These are phyloP conservation scores for Ustilago nuda DNA, from an alignment of 1,284 basidiomycete species.

Conservation along the genomic window DNA sequence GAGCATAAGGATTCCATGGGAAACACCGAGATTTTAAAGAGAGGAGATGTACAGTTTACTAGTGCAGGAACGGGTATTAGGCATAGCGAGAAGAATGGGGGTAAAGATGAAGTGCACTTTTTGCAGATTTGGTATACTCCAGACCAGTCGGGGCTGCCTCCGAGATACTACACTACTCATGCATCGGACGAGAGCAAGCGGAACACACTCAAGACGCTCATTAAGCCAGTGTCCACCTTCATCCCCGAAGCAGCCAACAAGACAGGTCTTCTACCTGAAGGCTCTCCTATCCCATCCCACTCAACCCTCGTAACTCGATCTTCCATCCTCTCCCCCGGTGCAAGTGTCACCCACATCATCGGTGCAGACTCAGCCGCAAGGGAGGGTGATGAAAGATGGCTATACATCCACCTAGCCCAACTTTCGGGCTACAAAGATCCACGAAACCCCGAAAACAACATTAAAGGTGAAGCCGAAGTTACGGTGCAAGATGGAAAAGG, in stretches of 20 bases:
- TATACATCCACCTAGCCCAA: constrained; percentile 59
- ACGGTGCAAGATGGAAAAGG: constrained; percentile 72
- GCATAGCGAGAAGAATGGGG: constrained; percentile 78
- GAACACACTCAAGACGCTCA: constrained; percentile 53
- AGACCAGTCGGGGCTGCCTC: constrained; percentile 28
- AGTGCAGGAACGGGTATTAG: constrained; percentile 86
- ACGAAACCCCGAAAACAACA: constrained; percentile 69
- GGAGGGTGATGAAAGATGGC: constrained; percentile 44
- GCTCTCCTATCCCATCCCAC: constrained; percentile 51
- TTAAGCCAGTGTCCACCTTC: constrained; percentile 46
- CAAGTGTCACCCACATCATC: constrained; percentile 38
- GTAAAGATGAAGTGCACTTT: constrained; percentile 70
- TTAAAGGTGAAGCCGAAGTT: constrained; percentile 70
- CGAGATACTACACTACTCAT: constrained; percentile 57
- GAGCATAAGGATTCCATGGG: constrained; percentile 84
- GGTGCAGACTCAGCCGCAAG: constrained; percentile 44
- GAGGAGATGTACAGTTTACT: constrained; percentile 90
- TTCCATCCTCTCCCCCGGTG: constrained; percentile 38
- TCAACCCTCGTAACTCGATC: constrained; percentile 48
- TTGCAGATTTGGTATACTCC: constrained; percentile 63
- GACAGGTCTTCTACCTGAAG: constrained; percentile 42
- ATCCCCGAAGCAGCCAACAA: constrained; percentile 18
- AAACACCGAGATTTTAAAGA: constrained; percentile 85
- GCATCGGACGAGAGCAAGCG: constrained; percentile 45
- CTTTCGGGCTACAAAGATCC: constrained; percentile 51